phyloP scores from a whole-genome alignment of 1,139 yeast species.

The Geotrichum cucujoidarum region DNA sequence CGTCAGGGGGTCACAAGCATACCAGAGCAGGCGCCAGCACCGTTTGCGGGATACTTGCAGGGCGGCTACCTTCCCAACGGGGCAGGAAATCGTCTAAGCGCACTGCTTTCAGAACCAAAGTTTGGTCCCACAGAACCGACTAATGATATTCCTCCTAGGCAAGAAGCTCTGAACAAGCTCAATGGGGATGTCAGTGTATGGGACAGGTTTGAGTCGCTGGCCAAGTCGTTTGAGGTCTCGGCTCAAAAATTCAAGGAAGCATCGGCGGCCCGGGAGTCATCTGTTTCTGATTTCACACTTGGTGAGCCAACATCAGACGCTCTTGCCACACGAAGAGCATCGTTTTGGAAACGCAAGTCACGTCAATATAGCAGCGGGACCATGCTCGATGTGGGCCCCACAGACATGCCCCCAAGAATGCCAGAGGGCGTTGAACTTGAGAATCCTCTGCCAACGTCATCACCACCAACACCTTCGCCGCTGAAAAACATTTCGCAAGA shows the following conservation, averaged over 20 bases:
- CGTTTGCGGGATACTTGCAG: not conserved
- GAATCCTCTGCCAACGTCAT: not conserved
- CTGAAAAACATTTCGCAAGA: constrained; percentile 2
- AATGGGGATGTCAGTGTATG: constrained; percentile 2
- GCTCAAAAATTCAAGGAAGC: constrained; percentile 1
- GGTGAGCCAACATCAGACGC: not conserved
- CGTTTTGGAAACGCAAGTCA: constrained; percentile 16
- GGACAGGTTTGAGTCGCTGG: constrained; percentile 3
- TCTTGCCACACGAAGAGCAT: constrained; percentile 10
- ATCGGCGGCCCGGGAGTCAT: not conserved
- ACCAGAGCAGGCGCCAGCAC: not conserved
- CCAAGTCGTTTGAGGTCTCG: not conserved
- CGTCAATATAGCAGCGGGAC: constrained; percentile 10
- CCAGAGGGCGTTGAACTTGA: not conserved
- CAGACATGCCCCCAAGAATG: not conserved
- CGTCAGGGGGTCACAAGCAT: constrained; percentile 13
- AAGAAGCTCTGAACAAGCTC: not conserved
- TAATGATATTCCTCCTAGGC: not conserved
- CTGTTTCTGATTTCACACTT: not conserved
- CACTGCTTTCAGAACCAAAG: not conserved
- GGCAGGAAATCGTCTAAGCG: not conserved
- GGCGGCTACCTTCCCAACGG: too few species aligned
- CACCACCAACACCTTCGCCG: not conserved
- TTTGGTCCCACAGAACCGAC: not conserved
- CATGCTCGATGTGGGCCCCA: constrained; percentile 8